Evolutionary conservation across 2,329 filamentous ascomycete species (phyloP).

Genomic region (Magnaporthales sp.): DNA sequence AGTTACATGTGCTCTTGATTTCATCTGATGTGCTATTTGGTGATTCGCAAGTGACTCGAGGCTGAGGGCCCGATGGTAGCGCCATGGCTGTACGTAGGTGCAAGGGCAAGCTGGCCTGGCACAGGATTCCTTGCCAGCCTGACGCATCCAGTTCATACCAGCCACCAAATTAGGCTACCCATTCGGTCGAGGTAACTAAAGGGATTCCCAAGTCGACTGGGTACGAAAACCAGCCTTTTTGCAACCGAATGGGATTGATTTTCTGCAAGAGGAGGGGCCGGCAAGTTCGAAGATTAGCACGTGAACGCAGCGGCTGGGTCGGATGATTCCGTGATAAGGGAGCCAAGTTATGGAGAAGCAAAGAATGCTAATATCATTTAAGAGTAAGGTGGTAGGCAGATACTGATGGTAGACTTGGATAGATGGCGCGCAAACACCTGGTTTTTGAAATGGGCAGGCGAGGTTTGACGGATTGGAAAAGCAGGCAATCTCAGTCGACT

Average conservation of each 20-base stretch:
- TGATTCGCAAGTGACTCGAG: not conserved
- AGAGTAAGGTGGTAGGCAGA: not conserved
- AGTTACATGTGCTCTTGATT: slow-evolving; percentile 16
- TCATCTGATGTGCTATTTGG: slow-evolving; percentile 1
- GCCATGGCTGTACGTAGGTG: not conserved
- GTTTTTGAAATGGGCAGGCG: not conserved
- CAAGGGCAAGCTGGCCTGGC: not conserved
- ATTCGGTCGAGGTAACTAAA: not conserved
- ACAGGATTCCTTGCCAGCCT: not conserved
- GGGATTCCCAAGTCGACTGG: not conserved
- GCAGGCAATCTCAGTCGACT: not conserved
- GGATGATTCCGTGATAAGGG: not conserved
- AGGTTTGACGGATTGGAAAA: not conserved
- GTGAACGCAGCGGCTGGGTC: not conserved
- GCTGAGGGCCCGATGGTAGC: not conserved
- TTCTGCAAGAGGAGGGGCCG: not conserved
- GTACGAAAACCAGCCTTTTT: not conserved
- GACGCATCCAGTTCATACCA: not conserved
- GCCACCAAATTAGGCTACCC: not conserved
- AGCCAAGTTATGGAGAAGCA: not conserved
- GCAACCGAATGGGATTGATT: not conserved
- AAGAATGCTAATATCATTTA: not conserved
- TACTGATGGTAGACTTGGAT: not conserved
- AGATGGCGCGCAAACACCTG: not conserved
- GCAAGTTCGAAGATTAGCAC: not conserved